phyloP scores from a whole-genome alignment of 192 early-diverging fungal species.

The Backusella australiensis region DNA sequence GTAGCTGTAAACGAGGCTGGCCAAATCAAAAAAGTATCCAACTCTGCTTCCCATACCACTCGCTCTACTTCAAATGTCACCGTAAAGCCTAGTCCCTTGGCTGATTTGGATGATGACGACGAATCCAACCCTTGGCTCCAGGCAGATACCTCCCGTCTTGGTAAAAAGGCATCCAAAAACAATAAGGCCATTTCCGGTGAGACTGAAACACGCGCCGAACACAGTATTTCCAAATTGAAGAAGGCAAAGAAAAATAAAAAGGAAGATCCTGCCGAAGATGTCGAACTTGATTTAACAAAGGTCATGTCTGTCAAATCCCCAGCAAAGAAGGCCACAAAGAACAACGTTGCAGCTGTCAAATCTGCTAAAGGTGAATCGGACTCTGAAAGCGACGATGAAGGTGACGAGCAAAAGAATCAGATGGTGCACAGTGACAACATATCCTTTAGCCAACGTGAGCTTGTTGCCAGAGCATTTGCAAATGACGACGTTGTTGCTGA shows the following conservation, averaged over 20 bases:
- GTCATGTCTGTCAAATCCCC: constrained; percentile 50
- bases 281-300: constrained; percentile 70
- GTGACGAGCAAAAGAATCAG: constrained; percentile 30
- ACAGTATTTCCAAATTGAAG: constrained; percentile 62
- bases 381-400: constrained; percentile 37
- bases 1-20: constrained; percentile 53
- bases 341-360: constrained; percentile 10
- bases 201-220: constrained; percentile 60
- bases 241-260: constrained; percentile 38
- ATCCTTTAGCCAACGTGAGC: constrained; percentile 70
- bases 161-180: constrained; percentile 51
- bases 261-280: constrained; percentile 51
- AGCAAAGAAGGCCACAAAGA: constrained; percentile 20
- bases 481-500: constrained; percentile 90
- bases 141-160: constrained; percentile 45
- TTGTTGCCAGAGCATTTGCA: constrained; percentile 93
- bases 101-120: constrained; percentile 11
- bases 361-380: constrained; percentile 14
- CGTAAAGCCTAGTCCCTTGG: constrained; percentile 27
- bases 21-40: constrained; percentile 49
- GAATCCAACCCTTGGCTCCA: constrained; percentile 81
- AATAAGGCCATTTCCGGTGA: constrained; percentile 48
- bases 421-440: constrained; percentile 58
- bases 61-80: constrained; percentile 49
- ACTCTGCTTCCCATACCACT: constrained; percentile 50